Evolutionary conservation across 140 eudicot species (phyloP), one percentile per base, ranked within the genome.

Genomic region (Senecio squalidus): DNA sequence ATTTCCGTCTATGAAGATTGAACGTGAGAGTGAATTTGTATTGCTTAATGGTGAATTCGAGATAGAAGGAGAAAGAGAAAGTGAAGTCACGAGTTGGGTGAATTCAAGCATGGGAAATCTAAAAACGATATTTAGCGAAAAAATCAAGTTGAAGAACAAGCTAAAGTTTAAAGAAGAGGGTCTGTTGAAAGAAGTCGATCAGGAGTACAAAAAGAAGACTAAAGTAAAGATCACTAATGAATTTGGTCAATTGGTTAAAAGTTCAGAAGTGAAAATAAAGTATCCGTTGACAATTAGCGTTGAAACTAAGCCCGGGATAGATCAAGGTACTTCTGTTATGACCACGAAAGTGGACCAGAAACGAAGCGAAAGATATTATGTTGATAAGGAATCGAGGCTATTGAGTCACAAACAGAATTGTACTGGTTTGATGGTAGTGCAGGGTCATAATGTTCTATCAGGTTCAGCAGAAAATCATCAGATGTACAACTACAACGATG

Each of bases 341-440:
- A 58, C 14, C 20, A 74, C 96, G 18, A 43, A 52, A 58, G 64
- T 91, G 71, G 71, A 59, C 13, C 74, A 76, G 44, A 69, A 65
- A 8, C 36, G 68, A 28, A 64, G 60, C 24, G 94, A 81, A 73
- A 65, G 29, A 52, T 28, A 17, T 45, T 22, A 24, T 21, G 60
- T 54, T 45, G 82, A 68, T 52, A 51, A 10, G 2, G 18, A 10
- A 4, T 24, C 72, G 1, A 76, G 60, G 58, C 55, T 57, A 24
- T 25, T 78, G 64, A 29, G 45, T 8, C 89, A 83, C 60, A 73
- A 51, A 10, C 94, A 85, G 64, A 62, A 71, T 9, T 72, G 84
- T 6, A 68, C 23, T 18, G 95, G 97, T 46, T 73, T 74, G 83
- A 85, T 85, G 94, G 71, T 74, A 70, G 95, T 89, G 5, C 57